Evolutionary conservation across 495 filamentous ascomycete species (phyloP).

Genomic region (Xylaria flabelliformis): DNA sequence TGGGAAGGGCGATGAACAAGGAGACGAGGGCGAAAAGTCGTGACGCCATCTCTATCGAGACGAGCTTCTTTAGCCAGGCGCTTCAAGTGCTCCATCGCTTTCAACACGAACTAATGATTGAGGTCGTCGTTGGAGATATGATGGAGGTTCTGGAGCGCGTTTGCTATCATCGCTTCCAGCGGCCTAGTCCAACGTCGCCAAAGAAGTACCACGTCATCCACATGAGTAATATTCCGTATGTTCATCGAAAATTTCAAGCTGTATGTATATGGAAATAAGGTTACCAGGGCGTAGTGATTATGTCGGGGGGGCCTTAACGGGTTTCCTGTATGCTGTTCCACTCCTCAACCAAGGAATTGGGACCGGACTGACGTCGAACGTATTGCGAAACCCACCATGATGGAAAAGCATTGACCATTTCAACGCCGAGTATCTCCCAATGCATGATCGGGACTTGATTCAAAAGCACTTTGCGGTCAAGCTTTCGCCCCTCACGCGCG

Average conservation of each 20-base stretch:
- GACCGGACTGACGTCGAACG: constrained; percentile 34
- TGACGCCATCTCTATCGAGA: background rate
- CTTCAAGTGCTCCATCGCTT: constrained; percentile 4
- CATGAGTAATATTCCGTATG: constrained; percentile 45
- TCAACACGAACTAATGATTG: constrained; percentile 26
- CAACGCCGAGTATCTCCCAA: constrained; percentile 39
- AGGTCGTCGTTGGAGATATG: constrained; percentile 39
- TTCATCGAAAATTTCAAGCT: background rate
- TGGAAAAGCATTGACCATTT: constrained; percentile 32
- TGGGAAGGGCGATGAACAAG: background rate
- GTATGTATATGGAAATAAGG: background rate
- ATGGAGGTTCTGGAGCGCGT: constrained; percentile 40
- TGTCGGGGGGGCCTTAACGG: constrained; percentile 42
- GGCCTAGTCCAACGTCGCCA: constrained; percentile 38
- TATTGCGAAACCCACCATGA: constrained; percentile 34
- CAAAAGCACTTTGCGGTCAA: constrained; percentile 33
- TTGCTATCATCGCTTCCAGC: constrained; percentile 38
- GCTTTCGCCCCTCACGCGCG: constrained; percentile 20
- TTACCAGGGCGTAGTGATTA: constrained; percentile 36
- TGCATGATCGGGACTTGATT: constrained; percentile 32
- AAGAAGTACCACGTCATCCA: constrained; percentile 45
- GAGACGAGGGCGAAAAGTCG: background rate
- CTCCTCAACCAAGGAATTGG: constrained; percentile 33
- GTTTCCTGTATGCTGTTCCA: constrained; percentile 42
- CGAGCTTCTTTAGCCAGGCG: background rate